phyloP scores from a whole-genome alignment of 768 basidiomycete genomes.

The Lactifluus volemus region DNA sequence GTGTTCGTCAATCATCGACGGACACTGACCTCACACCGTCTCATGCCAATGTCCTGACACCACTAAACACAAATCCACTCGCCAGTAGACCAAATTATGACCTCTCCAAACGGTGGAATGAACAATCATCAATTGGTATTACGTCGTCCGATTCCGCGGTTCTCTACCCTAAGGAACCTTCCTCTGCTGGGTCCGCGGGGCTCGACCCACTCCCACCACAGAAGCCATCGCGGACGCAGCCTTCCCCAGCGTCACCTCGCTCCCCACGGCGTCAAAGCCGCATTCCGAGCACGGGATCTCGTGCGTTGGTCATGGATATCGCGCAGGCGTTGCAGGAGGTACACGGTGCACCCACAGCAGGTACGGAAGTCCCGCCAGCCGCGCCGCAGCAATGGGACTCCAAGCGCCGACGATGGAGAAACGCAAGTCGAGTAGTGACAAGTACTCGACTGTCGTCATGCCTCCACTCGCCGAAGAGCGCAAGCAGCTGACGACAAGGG shows the following conservation, averaged over 20 bases:
- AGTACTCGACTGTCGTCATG: constrained; percentile 51
- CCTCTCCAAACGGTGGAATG: too few species aligned
- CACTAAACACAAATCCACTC: constrained; percentile 15
- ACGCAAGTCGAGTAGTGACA: constrained; percentile 59
- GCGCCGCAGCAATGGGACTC: not conserved
- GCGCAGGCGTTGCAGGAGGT: constrained; percentile 49
- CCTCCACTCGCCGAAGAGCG: constrained; percentile 53
- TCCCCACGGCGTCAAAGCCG: constrained; percentile 40
- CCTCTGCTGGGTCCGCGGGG: too few species aligned
- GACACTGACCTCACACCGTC: not conserved
- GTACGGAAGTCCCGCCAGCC: not conserved
- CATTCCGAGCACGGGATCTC: constrained; percentile 58
- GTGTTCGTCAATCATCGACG: not conserved
- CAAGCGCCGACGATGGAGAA: constrained; percentile 37
- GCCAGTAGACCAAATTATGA: too few species aligned
- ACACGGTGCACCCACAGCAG: not conserved
- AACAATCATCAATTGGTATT: not conserved
- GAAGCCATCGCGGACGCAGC: not conserved
- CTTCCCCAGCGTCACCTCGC: constrained; percentile 3
- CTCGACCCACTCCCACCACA: constrained; percentile 29
- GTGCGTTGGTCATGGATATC: constrained; percentile 73
- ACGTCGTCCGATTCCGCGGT: constrained; percentile 20
- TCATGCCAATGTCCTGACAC: constrained; percentile 11
- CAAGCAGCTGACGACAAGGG: constrained; percentile 37
- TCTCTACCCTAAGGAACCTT: too few species aligned